These are phyloP conservation scores for Basidiobolus meristosporus DNA, from an alignment of 371 early-diverging fungal species.

Conservation along the genomic window DNA sequence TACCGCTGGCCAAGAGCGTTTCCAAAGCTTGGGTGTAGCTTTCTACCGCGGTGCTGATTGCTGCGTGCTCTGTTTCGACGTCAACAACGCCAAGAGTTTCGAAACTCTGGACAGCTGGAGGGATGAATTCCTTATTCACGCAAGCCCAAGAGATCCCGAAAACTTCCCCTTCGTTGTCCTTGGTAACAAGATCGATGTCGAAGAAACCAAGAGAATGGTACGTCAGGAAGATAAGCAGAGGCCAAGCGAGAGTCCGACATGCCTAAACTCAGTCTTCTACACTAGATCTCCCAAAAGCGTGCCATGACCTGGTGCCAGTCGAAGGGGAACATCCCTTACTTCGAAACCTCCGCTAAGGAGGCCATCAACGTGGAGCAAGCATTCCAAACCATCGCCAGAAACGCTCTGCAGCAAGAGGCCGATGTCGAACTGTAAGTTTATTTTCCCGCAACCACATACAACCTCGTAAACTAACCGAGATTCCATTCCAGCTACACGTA, in stretches of 20 bases:
- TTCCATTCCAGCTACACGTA: not conserved
- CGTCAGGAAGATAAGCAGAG: not conserved
- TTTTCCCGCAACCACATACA: not conserved
- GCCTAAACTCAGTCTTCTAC: not conserved
- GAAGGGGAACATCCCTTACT: slow-evolving; percentile 90
- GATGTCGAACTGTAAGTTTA: slow-evolving; percentile 61
- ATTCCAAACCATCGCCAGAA: slow-evolving; percentile 87
- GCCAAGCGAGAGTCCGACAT: no score
- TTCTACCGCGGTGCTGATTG: slow-evolving; percentile 99
- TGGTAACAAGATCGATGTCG: slow-evolving; percentile 96
- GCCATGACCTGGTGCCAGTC: slow-evolving; percentile 91
- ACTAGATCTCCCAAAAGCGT: slow-evolving; percentile 75
- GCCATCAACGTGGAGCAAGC: slow-evolving; percentile 93
- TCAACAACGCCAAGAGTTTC: slow-evolving; percentile 86
- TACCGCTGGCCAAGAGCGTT: slow-evolving; percentile 93
- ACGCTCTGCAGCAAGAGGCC: slow-evolving; percentile 79
- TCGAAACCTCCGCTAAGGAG: slow-evolving; percentile 93
- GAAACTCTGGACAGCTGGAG: slow-evolving; percentile 94
- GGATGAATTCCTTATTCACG: slow-evolving; percentile 91
- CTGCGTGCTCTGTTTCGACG: slow-evolving; percentile 94
- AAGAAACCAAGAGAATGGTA: slow-evolving; percentile 68
- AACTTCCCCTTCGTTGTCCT: slow-evolving; percentile 95
- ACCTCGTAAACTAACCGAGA: no score
- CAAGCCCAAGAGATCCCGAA: slow-evolving; percentile 84
- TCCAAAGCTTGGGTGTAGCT: slow-evolving; percentile 92